Evolutionary conservation across 208 protist species (phyloP).

Genomic region (Wallacemonas collosoma): DNA sequence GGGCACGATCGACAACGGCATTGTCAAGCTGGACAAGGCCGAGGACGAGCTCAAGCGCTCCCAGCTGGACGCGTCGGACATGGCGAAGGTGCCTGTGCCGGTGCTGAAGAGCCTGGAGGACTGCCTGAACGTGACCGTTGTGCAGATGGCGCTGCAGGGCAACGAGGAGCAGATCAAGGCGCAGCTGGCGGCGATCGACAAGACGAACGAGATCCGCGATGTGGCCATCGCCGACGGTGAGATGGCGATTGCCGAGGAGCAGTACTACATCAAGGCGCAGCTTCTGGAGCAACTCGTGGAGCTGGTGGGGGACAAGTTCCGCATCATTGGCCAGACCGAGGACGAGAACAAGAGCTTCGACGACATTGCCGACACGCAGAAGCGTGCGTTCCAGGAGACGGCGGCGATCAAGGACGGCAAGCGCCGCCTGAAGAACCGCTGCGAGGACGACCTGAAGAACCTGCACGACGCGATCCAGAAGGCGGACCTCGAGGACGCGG

Average conservation of each 20-base stretch:
- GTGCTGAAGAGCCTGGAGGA: slow-evolving; percentile 68
- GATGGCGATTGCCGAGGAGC: slow-evolving; percentile 79
- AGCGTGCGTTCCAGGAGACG: slow-evolving; percentile 71
- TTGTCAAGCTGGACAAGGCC: slow-evolving; percentile 71
- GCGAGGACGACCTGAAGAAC: slow-evolving; percentile 68
- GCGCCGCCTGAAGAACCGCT: slow-evolving; percentile 61
- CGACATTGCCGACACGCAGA: slow-evolving; percentile 67
- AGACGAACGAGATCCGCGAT: slow-evolving; percentile 70
- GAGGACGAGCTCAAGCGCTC: slow-evolving; percentile 46
- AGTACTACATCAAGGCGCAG: slow-evolving; percentile 78
- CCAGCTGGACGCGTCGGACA: slow-evolving; percentile 60
- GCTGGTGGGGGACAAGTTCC: slow-evolving; percentile 67
- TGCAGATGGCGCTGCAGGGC: slow-evolving; percentile 56
- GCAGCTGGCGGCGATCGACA: slow-evolving; percentile 54
- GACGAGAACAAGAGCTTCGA: slow-evolving; percentile 68
- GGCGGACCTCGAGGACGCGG: slow-evolving; percentile 69
- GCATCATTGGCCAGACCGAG: slow-evolving; percentile 57
- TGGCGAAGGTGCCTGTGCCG: slow-evolving; percentile 55
- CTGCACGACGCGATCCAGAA: slow-evolving; percentile 73
- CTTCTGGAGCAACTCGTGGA: slow-evolving; percentile 72
- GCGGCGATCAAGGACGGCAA: slow-evolving; percentile 69
- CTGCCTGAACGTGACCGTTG: slow-evolving; percentile 73
- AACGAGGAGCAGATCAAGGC: slow-evolving; percentile 68
- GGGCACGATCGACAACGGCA: slow-evolving; percentile 65
- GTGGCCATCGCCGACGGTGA: slow-evolving; percentile 72